phyloP scores from a whole-genome alignment of 192 early-diverging fungal species.

The Chytriomyces confervae region DNA sequence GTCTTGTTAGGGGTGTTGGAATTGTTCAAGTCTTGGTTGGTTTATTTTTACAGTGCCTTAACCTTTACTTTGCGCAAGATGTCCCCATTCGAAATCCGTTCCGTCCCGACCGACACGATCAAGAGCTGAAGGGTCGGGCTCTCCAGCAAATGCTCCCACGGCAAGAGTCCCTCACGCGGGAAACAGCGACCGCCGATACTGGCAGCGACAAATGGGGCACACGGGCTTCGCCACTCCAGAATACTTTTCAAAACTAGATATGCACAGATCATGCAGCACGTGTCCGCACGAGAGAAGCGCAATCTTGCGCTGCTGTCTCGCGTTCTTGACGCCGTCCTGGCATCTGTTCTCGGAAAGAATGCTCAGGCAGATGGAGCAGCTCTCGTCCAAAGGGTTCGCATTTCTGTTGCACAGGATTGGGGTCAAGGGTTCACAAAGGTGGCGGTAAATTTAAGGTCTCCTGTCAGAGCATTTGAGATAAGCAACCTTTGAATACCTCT shows the following conservation, averaged over 20 bases:
- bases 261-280: slow-evolving; percentile 19
- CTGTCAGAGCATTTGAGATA: neutral
- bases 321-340: neutral
- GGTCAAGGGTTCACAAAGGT: neutral
- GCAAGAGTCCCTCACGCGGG: neutral
- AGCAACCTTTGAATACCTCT: neutral
- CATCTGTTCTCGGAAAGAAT: neutral
- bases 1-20: no score
- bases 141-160: no score
- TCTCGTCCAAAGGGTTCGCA: slow-evolving; percentile 5
- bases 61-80: no score
- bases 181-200: neutral
- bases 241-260: slow-evolving; percentile 26
- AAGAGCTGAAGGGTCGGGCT: no score
- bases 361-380: slow-evolving; percentile 28
- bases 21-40: no score
- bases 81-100: no score
- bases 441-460: neutral
- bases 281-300: slow-evolving; percentile 28
- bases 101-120: no score
- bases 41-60: no score
- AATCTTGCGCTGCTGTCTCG: neutral
- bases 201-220: neutral
- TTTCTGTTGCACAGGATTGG: neutral
- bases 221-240: neutral